A percentile compares a stretch with the other conserved stretches of the same genome.
These are phyloP conservation scores for Backusella parvicylindrica DNA, from an alignment of 192 early-diverging fungal species.

Conservation along the genomic window DNA sequence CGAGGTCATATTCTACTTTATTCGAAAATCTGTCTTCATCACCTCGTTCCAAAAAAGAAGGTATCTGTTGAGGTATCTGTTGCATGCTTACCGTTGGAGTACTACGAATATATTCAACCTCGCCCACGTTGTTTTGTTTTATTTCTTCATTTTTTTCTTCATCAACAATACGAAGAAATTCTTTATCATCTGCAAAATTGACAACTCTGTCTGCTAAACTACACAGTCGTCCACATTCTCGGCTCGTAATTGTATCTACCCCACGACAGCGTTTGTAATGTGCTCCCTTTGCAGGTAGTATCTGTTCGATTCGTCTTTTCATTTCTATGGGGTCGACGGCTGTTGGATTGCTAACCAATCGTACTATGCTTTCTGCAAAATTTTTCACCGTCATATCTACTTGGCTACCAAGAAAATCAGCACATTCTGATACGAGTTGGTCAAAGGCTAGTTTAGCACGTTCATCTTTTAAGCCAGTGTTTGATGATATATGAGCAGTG, in stretches of 20 bases:
- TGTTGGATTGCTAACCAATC: not conserved
- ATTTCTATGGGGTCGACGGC: not conserved
- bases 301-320: conserved; percentile 3
- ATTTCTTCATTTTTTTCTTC: not conserved
- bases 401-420: not conserved
- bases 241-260: not conserved
- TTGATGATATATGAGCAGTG: conserved; percentile 3
- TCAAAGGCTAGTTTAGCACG: conserved; percentile 1
- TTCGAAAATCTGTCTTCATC: not conserved
- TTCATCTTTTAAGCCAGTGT: not conserved
- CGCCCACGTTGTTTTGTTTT: not conserved
- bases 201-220: not conserved
- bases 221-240: not conserved
- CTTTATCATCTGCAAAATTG: not conserved
- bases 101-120: not conserved
- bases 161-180: not conserved
- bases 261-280: not conserved
- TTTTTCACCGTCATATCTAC: not conserved
- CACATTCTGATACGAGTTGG: not conserved
- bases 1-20: not conserved
- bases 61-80: conserved; percentile 2
- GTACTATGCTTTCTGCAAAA: not conserved
- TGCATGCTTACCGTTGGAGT: not conserved
- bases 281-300: not conserved
- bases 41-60: not conserved